These are phyloP conservation scores for Epichloe sylvatica DNA, from an alignment of 2,329 filamentous ascomycete genomes.

Conservation along the genomic window DNA sequence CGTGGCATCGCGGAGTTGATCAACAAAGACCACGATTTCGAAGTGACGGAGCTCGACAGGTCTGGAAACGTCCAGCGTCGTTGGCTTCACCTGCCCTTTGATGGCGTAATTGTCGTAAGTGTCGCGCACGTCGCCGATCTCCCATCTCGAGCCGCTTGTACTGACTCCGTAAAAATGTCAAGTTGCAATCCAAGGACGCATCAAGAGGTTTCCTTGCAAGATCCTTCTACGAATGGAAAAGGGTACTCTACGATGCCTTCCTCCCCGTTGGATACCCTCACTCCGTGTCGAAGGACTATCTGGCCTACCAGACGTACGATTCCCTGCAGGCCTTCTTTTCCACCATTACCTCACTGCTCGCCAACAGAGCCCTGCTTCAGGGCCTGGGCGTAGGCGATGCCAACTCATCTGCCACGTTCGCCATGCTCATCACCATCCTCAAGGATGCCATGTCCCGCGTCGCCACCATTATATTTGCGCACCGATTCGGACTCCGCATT, in stretches of 20 bases:
- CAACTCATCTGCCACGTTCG: constrained; percentile 62
- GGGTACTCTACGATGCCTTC: constrained; percentile 51
- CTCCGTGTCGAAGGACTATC: constrained; percentile 74
- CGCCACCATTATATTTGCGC: constrained; percentile 76
- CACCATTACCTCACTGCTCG: constrained; percentile 65
- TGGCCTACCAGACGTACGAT: constrained; percentile 57
- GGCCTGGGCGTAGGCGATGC: constrained; percentile 73
- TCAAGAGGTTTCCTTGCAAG: constrained; percentile 14
- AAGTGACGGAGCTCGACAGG: constrained; percentile 25
- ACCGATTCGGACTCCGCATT: constrained; percentile 65
- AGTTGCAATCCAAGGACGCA: constrained; percentile 13
- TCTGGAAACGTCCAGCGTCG: constrained; percentile 21
- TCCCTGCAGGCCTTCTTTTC: constrained; percentile 75
- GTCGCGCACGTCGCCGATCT: not conserved
- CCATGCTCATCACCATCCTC: constrained; percentile 67
- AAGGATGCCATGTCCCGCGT: constrained; percentile 70
- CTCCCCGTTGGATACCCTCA: constrained; percentile 79
- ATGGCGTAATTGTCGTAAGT: constrained; percentile 15
- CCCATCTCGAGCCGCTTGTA: not conserved
- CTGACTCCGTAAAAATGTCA: not conserved
- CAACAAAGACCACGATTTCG: constrained; percentile 13
- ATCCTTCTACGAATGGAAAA: constrained; percentile 22
- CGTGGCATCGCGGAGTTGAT: constrained; percentile 13
- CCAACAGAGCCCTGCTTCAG: constrained; percentile 69
- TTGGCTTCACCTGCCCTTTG: constrained; percentile 20